A percentile compares a stretch with the other conserved stretches of the same genome.
Conservation (phyloP, 352 stramenopile genomes). For the Chrysophaeum taylorii region DNA sequence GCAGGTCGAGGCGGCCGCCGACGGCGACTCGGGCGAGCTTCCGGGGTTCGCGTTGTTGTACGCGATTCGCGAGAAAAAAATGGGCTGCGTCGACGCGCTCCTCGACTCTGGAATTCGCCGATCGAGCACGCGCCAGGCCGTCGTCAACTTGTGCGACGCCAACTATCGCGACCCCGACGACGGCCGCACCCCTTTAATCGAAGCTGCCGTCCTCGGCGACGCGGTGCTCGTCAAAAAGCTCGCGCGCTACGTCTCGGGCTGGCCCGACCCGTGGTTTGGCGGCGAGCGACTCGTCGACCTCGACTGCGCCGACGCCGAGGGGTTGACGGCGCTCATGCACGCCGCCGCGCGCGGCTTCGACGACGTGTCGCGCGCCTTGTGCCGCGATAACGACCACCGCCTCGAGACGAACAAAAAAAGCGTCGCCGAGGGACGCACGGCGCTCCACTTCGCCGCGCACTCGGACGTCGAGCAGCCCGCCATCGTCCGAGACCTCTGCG, state of each 20-base stretch:
- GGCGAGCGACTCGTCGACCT: neutral
- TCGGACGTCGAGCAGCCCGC: neutral
- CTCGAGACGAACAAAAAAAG: neutral
- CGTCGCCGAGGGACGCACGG: neutral
- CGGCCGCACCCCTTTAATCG: neutral
- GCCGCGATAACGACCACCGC: no score
- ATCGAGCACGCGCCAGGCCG: neutral
- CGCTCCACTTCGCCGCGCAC: neutral
- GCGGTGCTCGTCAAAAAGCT: neutral
- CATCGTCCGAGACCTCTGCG: neutral
- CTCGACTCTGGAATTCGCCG: neutral
- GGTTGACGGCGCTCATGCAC: neutral
- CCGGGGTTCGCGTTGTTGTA: neutral
- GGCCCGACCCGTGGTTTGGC: neutral
- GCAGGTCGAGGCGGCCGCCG: neutral
- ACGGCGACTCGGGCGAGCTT: neutral
- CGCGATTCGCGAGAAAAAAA: neutral
- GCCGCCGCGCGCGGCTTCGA: neutral
- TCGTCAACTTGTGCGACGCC: neutral
- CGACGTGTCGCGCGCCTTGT: neutral
- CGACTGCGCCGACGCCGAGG: neutral
- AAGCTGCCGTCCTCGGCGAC: neutral
- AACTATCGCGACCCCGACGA: neutral
- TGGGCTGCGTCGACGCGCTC: neutral
- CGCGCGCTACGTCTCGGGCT: neutral